Base-by-base conservation (phyloP, 2,329 filamentous ascomycete genomes). In the Lomentospora prolificans region DNA sequence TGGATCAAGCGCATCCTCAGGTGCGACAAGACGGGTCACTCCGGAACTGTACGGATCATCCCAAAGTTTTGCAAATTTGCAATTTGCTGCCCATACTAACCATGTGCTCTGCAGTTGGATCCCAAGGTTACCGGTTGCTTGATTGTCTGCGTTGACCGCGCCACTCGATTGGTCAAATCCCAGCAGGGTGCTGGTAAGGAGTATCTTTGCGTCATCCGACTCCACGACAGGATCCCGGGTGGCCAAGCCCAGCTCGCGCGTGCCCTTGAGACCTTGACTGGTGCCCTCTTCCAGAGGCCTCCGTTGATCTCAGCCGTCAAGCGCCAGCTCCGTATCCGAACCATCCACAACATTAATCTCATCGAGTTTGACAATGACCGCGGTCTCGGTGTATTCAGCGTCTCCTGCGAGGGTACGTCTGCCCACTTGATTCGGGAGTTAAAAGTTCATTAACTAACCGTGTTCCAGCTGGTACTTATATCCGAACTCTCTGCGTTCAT, bases 161-260 rank as follows among this genome's bases (percentile, higher is more conserved):
- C 54, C 30, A 55, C 54, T 22, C 54, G 61, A 67, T 85, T 99
- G 57, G 94, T 99, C 71, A 99, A 99, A 81, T 96, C 91, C 55
- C 94, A 99, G 75, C 94, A 99, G 75, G 91, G 92, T 67, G 94
- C 94, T 59, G 94, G 94, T 81, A 99, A 99, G 79, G 94, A 99
- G 77, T 99, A 99, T 71, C 91, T 97, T 55, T 91, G 88, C 66
- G 90, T 99, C 59, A 90, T 97, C 66, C 84, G 94, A 66, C 81
- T 99, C 60, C 94, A 99, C 75, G 91, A 95, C 76, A 95, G 91
- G 76, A 81, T 99, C 56, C 89, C 91, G 55, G 94, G 92, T 62
- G 92, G 92, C 64, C 87, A 96, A 78, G 84, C 89, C 46, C 91
- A 96, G 72, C 92, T 99, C 66, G 86, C 89, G 57, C 87, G 91